Evolutionary conservation across 2,329 filamentous ascomycete genomes (phyloP).

Genomic region (Penicillium digitatum): DNA sequence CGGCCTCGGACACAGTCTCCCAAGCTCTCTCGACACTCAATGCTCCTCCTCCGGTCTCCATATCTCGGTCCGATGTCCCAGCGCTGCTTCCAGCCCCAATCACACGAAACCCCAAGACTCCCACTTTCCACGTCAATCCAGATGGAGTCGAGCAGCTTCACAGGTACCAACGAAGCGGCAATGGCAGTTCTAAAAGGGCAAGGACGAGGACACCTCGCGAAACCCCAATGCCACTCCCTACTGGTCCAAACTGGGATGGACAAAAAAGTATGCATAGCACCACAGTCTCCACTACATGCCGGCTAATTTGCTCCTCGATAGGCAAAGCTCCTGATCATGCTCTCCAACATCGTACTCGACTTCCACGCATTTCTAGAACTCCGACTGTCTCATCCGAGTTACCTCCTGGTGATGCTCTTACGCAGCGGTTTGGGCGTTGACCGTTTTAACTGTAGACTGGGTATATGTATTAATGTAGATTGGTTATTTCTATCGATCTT

Average conservation of each 20-base stretch:
- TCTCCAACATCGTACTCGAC: slow-evolving; percentile 29
- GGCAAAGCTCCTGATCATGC: slow-evolving; percentile 14
- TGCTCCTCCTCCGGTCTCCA: slow-evolving; percentile 8
- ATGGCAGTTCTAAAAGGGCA: slow-evolving; percentile 33
- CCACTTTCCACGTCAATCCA: slow-evolving; percentile 23
- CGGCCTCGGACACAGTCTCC: slow-evolving; percentile 52
- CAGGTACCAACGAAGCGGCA: slow-evolving; percentile 40
- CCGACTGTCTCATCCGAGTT: slow-evolving; percentile 22
- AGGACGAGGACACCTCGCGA: slow-evolving; percentile 21
- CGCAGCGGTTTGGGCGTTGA: slow-evolving; percentile 24
- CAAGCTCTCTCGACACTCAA: slow-evolving; percentile 39
- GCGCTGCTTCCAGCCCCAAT: neutral
- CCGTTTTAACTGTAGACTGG: neutral
- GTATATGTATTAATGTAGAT: neutral
- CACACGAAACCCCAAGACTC: slow-evolving; percentile 25
- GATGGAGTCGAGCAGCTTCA: slow-evolving; percentile 38
- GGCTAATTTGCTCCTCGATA: neutral
- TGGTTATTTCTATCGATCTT: neutral
- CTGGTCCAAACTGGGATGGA: slow-evolving; percentile 17
- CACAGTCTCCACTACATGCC: neutral
- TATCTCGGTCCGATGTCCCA: neutral
- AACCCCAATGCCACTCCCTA: slow-evolving; percentile 33
- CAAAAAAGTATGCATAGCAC: slow-evolving; percentile 23
- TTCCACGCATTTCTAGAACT: slow-evolving; percentile 19
- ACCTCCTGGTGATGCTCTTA: slow-evolving; percentile 22